These are phyloP conservation scores for Onygenales sp. DNA, from an alignment of 2,329 filamentous ascomycete genomes.

Conservation along the genomic window DNA sequence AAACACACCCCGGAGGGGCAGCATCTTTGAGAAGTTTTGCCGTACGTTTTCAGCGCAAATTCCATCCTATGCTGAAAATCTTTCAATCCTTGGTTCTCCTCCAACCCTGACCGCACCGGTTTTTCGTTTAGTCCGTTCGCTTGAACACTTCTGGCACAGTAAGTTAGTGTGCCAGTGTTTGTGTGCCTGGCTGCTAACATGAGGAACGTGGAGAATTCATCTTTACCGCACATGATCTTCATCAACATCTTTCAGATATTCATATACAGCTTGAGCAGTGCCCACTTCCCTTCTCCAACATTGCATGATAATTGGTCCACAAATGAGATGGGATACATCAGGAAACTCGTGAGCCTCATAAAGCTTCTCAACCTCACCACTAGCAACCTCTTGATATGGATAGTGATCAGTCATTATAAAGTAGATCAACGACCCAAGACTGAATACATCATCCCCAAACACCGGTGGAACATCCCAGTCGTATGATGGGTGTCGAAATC, in stretches of 20 bases:
- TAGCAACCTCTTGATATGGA: slow-evolving; percentile 10
- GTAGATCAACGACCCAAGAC: neutral
- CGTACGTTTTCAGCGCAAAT: too few species aligned
- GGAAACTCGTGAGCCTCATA: neutral
- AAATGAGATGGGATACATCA: neutral
- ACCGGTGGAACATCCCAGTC: slow-evolving; percentile 6
- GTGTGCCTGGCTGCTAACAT: too few species aligned
- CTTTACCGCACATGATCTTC: too few species aligned
- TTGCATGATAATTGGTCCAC: neutral
- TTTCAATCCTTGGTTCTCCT: too few species aligned
- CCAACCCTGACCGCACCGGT: too few species aligned
- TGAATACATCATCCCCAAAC: slow-evolving; percentile 9
- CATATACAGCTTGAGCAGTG: neutral
- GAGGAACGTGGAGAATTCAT: too few species aligned
- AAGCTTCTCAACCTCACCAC: slow-evolving; percentile 1
- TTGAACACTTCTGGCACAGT: too few species aligned
- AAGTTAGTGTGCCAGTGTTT: too few species aligned
- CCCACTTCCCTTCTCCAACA: neutral
- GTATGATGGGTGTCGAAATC: slow-evolving; percentile 9
- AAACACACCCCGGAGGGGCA: too few species aligned
- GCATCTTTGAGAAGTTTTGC: too few species aligned
- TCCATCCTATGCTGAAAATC: too few species aligned
- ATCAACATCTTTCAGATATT: neutral
- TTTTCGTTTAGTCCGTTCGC: too few species aligned
- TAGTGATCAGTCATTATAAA: slow-evolving; percentile 8